Base-by-base conservation (phyloP, 805 yeast species). In the Candida maris region DNA sequence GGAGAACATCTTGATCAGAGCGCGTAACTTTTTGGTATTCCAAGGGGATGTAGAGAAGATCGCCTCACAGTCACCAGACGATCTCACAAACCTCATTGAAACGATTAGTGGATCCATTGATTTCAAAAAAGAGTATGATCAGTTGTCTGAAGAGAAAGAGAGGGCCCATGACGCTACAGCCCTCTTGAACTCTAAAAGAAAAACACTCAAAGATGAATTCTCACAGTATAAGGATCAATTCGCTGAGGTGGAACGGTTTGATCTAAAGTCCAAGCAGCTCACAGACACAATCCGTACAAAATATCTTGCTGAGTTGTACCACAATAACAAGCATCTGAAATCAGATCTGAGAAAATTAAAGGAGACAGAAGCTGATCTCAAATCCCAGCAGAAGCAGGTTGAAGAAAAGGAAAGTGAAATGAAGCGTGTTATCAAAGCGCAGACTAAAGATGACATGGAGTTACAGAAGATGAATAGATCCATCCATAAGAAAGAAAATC, bases 11-110 rank as follows among this genome's bases (percentile, higher is more conserved):
- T 64, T 89, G 41, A 83, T 88, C 46, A 86, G 84, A 54, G 96
- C 97, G 1, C 74, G 86, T 54, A 93, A 93, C 58, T 91, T 91
- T 52, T 64, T 93, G 42, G 97, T 93, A 6, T 88, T 91, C 56
- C 98, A 93, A 65, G 97, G 98, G 42, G 97, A 91, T 56, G 95
- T 93, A 34, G 97, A 91, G 57, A 83, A 80, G 49, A 79, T 93
- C 27, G 97, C 97, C 0, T 73, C 95, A 0, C 95, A 89, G 56
- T 77, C 91, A 0, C 77, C 97, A 0, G 59, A 61, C 17, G 95
- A 87, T 25, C 68, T 93, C 41, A 77, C 94, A 2, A 70, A 65
- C 29, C 60, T 89, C 42, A 66, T 93, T 37, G 98, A 93, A 61
- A 77, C 77, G 12, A 78, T 93, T 19, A 83, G 94, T 42, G 96